A percentile compares a stretch with the other conserved stretches of the same genome.
phyloP scores from a whole-genome alignment of 169 alveolate species.

The Cyclospora cayetanensis region DNA sequence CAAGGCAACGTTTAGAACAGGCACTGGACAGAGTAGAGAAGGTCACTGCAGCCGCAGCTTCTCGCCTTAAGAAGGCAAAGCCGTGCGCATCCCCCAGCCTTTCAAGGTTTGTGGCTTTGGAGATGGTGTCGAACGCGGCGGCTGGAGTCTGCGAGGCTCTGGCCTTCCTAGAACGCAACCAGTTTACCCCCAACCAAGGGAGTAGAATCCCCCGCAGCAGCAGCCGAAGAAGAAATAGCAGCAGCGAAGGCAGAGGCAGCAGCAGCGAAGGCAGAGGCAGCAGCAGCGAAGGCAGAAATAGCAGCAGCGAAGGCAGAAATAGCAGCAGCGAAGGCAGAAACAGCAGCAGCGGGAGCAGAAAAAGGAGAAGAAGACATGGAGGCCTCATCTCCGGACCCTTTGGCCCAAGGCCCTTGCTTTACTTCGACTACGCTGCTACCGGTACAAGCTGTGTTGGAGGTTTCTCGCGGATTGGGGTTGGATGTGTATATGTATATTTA shows the following conservation, averaged over 20 bases:
- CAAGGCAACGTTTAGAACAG: no score
- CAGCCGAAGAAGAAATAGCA: not conserved
- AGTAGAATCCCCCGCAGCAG: not conserved
- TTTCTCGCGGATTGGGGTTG: no score
- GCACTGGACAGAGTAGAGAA: no score
- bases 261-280: constrained; percentile 13
- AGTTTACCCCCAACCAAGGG: no score
- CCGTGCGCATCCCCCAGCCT: no score
- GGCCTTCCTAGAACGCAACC: not conserved
- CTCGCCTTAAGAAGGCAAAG: no score
- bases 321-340: not conserved
- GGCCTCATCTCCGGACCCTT: constrained; percentile 11
- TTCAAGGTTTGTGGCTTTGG: no score
- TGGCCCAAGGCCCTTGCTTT: constrained; percentile 56
- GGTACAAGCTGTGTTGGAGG: not conserved
- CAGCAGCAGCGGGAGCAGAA: not conserved
- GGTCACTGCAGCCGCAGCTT: no score
- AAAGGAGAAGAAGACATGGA: not conserved
- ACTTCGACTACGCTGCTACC: constrained; percentile 64
- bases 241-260: constrained; percentile 10
- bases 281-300: not conserved
- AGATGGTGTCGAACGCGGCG: not conserved
- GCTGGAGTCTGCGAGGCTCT: constrained; percentile 5
- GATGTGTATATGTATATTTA: no score
- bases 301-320: not conserved